phyloP scores from a whole-genome alignment of 2,329 filamentous ascomycete genomes.

The Colletotrichum sublineola region DNA sequence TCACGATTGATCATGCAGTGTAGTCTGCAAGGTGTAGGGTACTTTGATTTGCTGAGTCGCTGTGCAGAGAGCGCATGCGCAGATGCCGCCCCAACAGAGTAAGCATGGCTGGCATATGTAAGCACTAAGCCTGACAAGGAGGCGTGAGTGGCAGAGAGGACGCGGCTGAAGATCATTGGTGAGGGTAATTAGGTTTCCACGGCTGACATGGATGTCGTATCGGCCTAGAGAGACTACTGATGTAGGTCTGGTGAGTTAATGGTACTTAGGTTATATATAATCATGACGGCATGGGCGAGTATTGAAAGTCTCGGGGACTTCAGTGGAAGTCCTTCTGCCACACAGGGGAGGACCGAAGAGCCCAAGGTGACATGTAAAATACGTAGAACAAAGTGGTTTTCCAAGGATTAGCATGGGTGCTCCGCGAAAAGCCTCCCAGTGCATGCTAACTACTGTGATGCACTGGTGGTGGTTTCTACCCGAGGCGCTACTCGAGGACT shows the following conservation, averaged over 20 bases:
- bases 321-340: not conserved
- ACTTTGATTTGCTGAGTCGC: constrained; percentile 26
- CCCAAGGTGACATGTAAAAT: not conserved
- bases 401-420: not conserved
- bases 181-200: not conserved
- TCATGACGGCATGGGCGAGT: not conserved
- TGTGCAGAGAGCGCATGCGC: constrained; percentile 10
- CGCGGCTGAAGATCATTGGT: constrained; percentile 18
- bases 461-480: not conserved
- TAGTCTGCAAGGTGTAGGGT: not conserved
- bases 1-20: constrained; percentile 18
- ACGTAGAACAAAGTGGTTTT: too few species aligned
- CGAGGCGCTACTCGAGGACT: not conserved
- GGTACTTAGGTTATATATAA: not conserved
- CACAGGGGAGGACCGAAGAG: not conserved
- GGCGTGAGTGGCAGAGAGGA: constrained; percentile 18
- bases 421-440: constrained; percentile 1
- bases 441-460: constrained; percentile 4
- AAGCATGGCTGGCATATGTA: constrained; percentile 24
- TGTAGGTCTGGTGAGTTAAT: not conserved
- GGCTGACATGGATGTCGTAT: not conserved
- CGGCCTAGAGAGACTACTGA: not conserved
- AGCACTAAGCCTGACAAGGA: constrained; percentile 38
- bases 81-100: constrained; percentile 31
- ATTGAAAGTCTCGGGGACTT: not conserved